Evolutionary conservation across 495 filamentous ascomycete genomes (phyloP), one percentile per base, ranked within the genome.

Genomic region (Podospora bellae-mahoneyi): DNA sequence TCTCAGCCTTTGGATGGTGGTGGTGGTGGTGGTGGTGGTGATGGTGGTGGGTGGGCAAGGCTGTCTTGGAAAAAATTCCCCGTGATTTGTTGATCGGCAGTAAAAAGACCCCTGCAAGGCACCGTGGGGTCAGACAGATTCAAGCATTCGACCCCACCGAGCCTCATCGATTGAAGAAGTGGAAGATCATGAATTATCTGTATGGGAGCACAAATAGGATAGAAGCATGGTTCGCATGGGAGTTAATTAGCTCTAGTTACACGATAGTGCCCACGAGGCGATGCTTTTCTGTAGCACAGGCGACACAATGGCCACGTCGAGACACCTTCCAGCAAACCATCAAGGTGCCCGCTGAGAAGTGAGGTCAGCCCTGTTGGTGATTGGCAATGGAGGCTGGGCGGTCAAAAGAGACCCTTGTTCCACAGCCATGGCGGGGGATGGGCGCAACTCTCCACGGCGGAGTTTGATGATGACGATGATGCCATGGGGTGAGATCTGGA

Each of bases 341-440:
- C 66, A 67, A 67, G 66, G 66, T 67, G 59, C 54, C 28, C 16
- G 56, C 30, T 20, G 10, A 44, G 28, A n/a, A 44, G n/a, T n/a
- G 23, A 60, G 23, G 28, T 32, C 30, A 20, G 34, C 55, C 13
- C 39, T 54, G 39, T 23, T 32, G 53, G 39, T 23, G 27, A 64
- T 56, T 64, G 34, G 23, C 63, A 64, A 64, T 32, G 13, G 55
- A 20, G 55, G 55, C 55, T 58, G 55, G 55, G 55, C 55, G 55
- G 23, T 58, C 55, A 58, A 19, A 19, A 20, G n/a, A 26, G 55
- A 58, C 55, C 55, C 55, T 26, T 58, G 55, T 58, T 20, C 23
- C 7, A 7, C 9, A 16, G 15, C 15, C 1, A 48, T 48, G 39
- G 60, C 60, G 27, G 28, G n/a, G 27, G 30, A 19, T 58, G n/a